Evolutionary conservation across 768 basidiomycete genomes (phyloP).

Genomic region (Leucosporidium yakuticum): DNA sequence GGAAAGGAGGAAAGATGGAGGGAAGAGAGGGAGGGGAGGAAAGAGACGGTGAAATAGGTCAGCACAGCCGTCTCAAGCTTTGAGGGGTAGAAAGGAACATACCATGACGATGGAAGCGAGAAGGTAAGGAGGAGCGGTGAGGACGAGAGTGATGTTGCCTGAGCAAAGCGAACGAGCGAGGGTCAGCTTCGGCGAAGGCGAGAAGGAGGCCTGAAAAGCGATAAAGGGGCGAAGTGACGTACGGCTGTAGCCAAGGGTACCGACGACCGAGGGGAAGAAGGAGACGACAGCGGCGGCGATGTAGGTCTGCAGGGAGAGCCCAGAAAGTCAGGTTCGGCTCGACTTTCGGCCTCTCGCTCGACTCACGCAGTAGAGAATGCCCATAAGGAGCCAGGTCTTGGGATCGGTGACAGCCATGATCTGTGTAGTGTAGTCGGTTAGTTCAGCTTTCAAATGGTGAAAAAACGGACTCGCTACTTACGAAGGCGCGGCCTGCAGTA

Average conservation of each 20-base stretch:
- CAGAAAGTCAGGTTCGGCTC: too few relatives aligned
- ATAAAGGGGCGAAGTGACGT: too few relatives aligned
- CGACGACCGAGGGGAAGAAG: conserved; percentile 38
- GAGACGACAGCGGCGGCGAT: conserved; percentile 15
- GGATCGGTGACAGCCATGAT: not conserved
- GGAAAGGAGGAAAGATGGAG: conserved; percentile 17
- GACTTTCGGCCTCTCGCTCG: too few relatives aligned
- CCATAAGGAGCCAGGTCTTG: conserved; percentile 1
- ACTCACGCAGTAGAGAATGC: not conserved
- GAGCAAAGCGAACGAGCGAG: not conserved
- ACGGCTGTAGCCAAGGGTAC: conserved; percentile 34
- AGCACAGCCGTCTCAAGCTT: too few relatives aligned
- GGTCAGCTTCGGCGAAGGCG: too few relatives aligned
- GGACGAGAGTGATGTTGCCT: conserved; percentile 30
- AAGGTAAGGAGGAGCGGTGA: too few relatives aligned
- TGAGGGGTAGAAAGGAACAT: too few relatives aligned
- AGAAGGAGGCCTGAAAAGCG: too few relatives aligned
- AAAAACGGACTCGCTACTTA: too few relatives aligned
- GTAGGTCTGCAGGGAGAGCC: not conserved
- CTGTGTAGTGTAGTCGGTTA: too few relatives aligned
- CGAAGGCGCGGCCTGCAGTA: not conserved
- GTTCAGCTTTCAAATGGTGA: too few relatives aligned
- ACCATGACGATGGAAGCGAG: too few relatives aligned
- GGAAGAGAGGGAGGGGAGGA: conserved; percentile 36
- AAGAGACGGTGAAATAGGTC: conserved; percentile 7